phyloP scores from a whole-genome alignment of 2,329 filamentous ascomycete genomes.

The Neofusicoccum laricinum region DNA sequence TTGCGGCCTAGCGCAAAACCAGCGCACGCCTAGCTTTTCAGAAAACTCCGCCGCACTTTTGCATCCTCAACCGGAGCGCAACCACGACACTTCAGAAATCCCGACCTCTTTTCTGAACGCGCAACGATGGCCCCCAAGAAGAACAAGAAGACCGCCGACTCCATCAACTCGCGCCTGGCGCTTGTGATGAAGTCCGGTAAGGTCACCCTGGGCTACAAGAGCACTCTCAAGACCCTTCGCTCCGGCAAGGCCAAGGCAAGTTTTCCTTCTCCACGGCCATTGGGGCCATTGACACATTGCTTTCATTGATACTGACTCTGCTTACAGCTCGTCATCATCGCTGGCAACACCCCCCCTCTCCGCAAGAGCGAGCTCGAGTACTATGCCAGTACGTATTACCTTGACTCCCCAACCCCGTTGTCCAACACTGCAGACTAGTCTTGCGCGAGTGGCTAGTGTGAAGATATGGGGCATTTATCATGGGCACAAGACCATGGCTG shows the following conservation, averaged over 20 bases:
- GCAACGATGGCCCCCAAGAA: constrained; percentile 71
- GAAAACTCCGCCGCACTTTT: constrained; percentile 13
- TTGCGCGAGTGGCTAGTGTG: too few relatives aligned
- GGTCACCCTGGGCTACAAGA: constrained; percentile 90
- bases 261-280: too few relatives aligned
- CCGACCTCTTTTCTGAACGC: constrained; percentile 30
- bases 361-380: constrained; percentile 97
- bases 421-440: too few relatives aligned
- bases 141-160: constrained; percentile 78
- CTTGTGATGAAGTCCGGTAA: constrained; percentile 62
- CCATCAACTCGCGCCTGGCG: constrained; percentile 65
- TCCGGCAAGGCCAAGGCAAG: constrained; percentile 77
- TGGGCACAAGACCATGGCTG: too few relatives aligned
- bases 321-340: constrained; percentile 80
- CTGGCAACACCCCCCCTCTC: constrained; percentile 94
- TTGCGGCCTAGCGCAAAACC: neutral
- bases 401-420: too few relatives aligned
- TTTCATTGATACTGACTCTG: too few relatives aligned
- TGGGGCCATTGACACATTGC: too few relatives aligned
- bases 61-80: constrained; percentile 31
- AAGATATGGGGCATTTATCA: too few relatives aligned
- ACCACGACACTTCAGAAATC: constrained; percentile 29
- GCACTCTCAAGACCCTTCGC: constrained; percentile 81
- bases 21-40: constrained; percentile 9
- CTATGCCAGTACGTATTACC: constrained; percentile 29